Base-by-base conservation (phyloP, 2,329 filamentous ascomycete genomes). In the Pseudogymnoascus sp. region DNA sequence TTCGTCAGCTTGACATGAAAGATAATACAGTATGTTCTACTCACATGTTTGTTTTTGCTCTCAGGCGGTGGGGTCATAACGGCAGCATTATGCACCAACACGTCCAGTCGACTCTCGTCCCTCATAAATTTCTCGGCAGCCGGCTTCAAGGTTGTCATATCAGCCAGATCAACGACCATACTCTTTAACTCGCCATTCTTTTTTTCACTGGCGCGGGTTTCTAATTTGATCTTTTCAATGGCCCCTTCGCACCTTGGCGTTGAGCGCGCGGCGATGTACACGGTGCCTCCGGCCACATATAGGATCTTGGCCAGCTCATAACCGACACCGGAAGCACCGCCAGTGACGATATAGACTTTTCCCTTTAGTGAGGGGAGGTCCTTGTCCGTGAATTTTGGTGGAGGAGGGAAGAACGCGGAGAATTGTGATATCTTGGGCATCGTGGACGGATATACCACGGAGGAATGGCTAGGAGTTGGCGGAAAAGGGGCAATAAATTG, bases 251-350 rank as follows among this genome's bases (percentile, higher is more conserved):
- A 77, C 63, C 77, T 77, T 6, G 71, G 64, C 8, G 68, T 60
- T 2, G 73, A 77, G 33, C 81, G 77, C 4, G 76, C 76, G 1
- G 78, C 79, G 30, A 83, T 69, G 66, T 83, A 83, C 14, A 83
- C 76, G 2, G 74, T 81, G 36, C 72, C 80, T 41, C 79, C 77
- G 11, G 73, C 74, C 2, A 68, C 66, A 67, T 83, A 84, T 6
- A 85, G 73, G 9, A 83, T 77, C 50, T 76, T 76, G 39, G 71
- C 72, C 6, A 83, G 73, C 63, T 81, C 78, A 58, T 74, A 74
- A 5, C 80, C 81, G 3, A 81, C 73, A 14, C 68, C 68, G 6
- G 69, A 69, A 5, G 65, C 67, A 4, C 65, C 65, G 16, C 69
- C 68, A 7, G 81, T 84, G 11, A 84, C 73, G 59, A 84, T 70